A percentile compares a stretch with the other conserved stretches of the same genome.
Evolutionary conservation across 1,284 basidiomycete genomes (phyloP).

Genomic region (Moniliella sp.): DNA sequence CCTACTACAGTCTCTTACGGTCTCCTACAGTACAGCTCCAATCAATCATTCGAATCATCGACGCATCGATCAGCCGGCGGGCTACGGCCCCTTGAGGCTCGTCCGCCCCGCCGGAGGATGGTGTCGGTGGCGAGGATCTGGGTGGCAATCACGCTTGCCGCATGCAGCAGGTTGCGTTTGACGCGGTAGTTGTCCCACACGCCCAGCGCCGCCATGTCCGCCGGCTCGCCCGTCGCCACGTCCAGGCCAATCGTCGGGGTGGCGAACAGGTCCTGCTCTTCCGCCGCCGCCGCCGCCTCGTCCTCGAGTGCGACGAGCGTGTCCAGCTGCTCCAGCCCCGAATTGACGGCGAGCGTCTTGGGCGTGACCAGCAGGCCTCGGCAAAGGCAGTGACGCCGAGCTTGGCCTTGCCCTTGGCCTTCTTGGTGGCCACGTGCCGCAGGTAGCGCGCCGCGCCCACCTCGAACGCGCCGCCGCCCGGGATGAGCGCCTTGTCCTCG

Average conservation of each 20-base stretch:
- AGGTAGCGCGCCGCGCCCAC: slow-evolving; percentile 74
- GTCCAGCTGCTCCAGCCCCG: slow-evolving; percentile 92
- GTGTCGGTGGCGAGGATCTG: slow-evolving; percentile 88
- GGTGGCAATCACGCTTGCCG: slow-evolving; percentile 82
- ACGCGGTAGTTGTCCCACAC: slow-evolving; percentile 99
- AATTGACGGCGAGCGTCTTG: slow-evolving; percentile 86
- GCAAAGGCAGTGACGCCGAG: slow-evolving; percentile 94
- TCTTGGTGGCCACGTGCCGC: slow-evolving; percentile 49
- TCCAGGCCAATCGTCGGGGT: slow-evolving; percentile 76
- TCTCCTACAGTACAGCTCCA: too few relatives aligned
- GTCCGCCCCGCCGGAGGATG: slow-evolving; percentile 61
- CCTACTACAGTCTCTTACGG: too few relatives aligned
- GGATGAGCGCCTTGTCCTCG: slow-evolving; percentile 65
- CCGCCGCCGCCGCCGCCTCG: slow-evolving; percentile 71
- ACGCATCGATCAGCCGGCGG: too few relatives aligned
- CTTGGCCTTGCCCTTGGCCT: slow-evolving; percentile 82
- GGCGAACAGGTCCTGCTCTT: too few relatives aligned
- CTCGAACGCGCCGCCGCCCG: slow-evolving; percentile 92
- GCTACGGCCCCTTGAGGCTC: slow-evolving; percentile 26
- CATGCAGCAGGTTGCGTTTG: slow-evolving; percentile 87
- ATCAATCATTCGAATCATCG: too few relatives aligned
- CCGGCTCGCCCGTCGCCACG: slow-evolving; percentile 76
- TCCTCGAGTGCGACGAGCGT: slow-evolving; percentile 76
- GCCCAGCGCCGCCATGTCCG: slow-evolving; percentile 80
- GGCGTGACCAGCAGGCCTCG: slow-evolving; percentile 84